Percentiles rank a stretch among this genome's conserved stretches.
These are phyloP conservation scores for Diplodia intermedia DNA, from an alignment of 2,329 filamentous ascomycete genomes.

Conservation along the genomic window DNA sequence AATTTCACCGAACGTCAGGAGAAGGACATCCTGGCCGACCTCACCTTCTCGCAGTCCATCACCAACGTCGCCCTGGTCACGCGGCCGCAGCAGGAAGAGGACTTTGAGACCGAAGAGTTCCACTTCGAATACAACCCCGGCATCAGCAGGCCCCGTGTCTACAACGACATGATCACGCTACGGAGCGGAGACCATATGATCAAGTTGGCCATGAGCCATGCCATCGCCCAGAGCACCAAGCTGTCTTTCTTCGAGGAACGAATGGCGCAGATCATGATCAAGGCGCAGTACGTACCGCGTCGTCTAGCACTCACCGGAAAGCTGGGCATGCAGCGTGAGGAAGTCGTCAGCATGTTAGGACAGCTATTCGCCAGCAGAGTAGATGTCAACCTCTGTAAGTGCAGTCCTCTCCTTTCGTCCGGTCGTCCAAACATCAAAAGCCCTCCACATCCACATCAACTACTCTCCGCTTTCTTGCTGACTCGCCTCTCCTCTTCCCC, in stretches of 20 bases:
- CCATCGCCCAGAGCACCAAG: slow-evolving; percentile 96
- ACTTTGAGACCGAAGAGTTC: slow-evolving; percentile 97
- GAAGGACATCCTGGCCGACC: slow-evolving; percentile 92
- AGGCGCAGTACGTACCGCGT: slow-evolving; percentile 91
- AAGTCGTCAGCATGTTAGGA: slow-evolving; percentile 91
- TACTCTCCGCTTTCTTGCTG: neutral
- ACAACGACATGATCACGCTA: slow-evolving; percentile 99
- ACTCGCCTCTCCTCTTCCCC: slow-evolving; percentile 3
- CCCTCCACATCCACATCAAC: neutral
- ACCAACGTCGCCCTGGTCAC: slow-evolving; percentile 73
- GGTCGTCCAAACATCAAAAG: too few species aligned
- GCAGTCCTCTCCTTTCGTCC: neutral
- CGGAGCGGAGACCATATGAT: slow-evolving; percentile 98
- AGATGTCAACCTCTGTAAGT: slow-evolving; percentile 95
- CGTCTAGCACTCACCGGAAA: slow-evolving; percentile 86
- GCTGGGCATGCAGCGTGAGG: slow-evolving; percentile 86
- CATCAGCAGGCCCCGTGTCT: slow-evolving; percentile 86
- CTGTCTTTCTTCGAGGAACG: slow-evolving; percentile 94
- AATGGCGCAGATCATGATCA: slow-evolving; percentile 92
- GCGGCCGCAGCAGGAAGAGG: slow-evolving; percentile 80
- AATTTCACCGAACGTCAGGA: slow-evolving; percentile 97
- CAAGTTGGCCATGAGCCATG: slow-evolving; percentile 95
- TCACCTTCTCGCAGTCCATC: slow-evolving; percentile 82
- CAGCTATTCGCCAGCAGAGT: slow-evolving; percentile 91
- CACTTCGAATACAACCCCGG: slow-evolving; percentile 95